A percentile compares a stretch with the other conserved stretches of the same genome.
Conservation (phyloP, 805 yeast genomes). For the Metschnikowia shivogae region DNA sequence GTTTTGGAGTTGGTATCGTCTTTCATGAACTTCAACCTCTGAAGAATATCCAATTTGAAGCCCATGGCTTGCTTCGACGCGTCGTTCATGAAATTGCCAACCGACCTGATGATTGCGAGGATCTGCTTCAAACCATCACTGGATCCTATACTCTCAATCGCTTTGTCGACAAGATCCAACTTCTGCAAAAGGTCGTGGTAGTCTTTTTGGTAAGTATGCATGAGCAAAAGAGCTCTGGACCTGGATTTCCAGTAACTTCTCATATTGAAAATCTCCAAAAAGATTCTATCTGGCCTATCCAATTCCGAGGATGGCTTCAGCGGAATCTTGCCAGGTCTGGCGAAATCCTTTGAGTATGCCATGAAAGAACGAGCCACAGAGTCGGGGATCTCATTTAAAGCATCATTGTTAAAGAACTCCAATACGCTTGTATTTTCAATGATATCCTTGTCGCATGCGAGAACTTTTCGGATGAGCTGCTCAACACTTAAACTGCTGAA, state of each 20-base stretch:
- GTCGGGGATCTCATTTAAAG: conserved; percentile 55
- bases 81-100: conserved; percentile 97
- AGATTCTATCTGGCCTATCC: conserved; percentile 68
- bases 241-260: conserved; percentile 71
- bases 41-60: conserved; percentile 84
- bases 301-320: conserved; percentile 32
- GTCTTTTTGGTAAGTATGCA: conserved; percentile 59
- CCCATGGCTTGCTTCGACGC: conserved; percentile 89
- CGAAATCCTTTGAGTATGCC: conserved; percentile 57
- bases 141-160: conserved; percentile 59
- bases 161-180: conserved; percentile 63
- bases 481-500: conserved; percentile 51
- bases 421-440: conserved; percentile 52
- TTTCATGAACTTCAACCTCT: conserved; percentile 83
- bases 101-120: conserved; percentile 78
- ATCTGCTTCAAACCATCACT: conserved; percentile 69
- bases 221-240: conserved; percentile 55
- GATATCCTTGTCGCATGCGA: conserved; percentile 57
- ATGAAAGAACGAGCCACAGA: conserved; percentile 52
- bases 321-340: conserved; percentile 10
- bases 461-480: conserved; percentile 50
- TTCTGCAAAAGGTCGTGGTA: conserved; percentile 57
- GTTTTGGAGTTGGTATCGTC: conserved; percentile 85
- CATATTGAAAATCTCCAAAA: conserved; percentile 63
- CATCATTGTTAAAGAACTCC: conserved; percentile 69